A percentile compares a stretch with the other conserved stretches of the same genome.
Evolutionary conservation across 306 rosid genomes (phyloP).

Genomic region (Begonia fuchsioides): DNA sequence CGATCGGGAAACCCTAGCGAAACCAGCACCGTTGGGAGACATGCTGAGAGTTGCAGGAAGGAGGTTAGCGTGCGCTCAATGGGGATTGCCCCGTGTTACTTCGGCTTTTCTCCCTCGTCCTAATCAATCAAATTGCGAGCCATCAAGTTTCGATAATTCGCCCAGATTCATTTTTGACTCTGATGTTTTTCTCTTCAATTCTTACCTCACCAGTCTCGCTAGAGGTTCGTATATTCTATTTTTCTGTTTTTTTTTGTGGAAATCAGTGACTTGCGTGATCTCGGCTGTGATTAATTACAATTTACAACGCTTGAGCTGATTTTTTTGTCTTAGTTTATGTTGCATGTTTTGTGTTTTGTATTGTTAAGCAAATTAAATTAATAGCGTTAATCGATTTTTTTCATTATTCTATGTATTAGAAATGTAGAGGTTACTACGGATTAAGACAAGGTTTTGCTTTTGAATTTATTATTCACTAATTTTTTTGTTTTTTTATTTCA

Average conservation of each 20-base stretch:
- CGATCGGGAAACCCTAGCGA: not conserved
- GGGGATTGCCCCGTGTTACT: slow-evolving; percentile 21
- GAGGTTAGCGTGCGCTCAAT: slow-evolving; percentile 27
- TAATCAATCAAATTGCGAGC: slow-evolving; percentile 8
- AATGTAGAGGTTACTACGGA: no score
- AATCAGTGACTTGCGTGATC: not conserved
- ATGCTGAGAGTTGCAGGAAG: slow-evolving; percentile 43
- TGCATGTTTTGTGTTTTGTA: not conserved
- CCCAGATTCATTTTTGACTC: slow-evolving; percentile 16
- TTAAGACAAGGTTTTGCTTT: no score
- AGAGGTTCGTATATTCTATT: slow-evolving; percentile 5
- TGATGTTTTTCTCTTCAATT: slow-evolving; percentile 8
- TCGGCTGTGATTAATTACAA: not conserved
- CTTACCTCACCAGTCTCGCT: slow-evolving; percentile 4
- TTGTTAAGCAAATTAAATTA: no score
- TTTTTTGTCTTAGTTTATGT: not conserved
- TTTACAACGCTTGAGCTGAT: not conserved
- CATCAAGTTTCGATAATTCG: slow-evolving; percentile 13
- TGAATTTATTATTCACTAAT: no score
- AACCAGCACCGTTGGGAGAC: not conserved
- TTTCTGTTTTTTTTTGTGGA: no score
- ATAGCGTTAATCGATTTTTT: no score
- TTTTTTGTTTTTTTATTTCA: no score
- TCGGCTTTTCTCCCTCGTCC: slow-evolving; percentile 16
- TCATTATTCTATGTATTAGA: no score